phyloP scores from a whole-genome alignment of 441 rosid genomes.

The Aquilaria agallochum region DNA sequence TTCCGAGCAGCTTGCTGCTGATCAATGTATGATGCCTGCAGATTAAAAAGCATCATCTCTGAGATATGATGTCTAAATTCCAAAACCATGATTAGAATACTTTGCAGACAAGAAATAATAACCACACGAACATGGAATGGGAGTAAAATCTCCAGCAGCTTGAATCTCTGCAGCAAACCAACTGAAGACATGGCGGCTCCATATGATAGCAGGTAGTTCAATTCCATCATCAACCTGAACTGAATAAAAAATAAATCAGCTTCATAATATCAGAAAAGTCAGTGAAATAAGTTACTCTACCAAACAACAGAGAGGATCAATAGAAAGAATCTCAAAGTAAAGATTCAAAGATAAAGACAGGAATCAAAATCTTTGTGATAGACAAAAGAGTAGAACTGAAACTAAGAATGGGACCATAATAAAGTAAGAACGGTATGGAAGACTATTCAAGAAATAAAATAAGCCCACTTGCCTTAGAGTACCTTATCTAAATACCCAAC shows the following conservation, averaged over 20 bases:
- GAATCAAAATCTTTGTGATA: background rate
- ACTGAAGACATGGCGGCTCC: conserved; percentile 90
- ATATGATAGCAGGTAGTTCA: conserved; percentile 89
- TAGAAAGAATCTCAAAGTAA: background rate
- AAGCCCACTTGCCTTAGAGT: conserved; percentile 13
- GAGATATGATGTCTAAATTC: conserved; percentile 3
- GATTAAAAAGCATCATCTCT: conserved; percentile 22
- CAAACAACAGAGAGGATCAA: conserved; percentile 1
- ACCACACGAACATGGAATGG: conserved; percentile 71
- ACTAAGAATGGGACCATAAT: background rate
- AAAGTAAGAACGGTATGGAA: background rate
- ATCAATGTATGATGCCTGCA: conserved; percentile 81
- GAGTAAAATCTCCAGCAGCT: conserved; percentile 67
- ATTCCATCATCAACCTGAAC: conserved; percentile 81
- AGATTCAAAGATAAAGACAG: conserved; percentile 3
- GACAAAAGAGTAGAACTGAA: background rate
- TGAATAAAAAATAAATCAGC: conserved; percentile 37
- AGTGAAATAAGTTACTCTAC: conserved; percentile 9
- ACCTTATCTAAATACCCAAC: conserved; percentile 63
- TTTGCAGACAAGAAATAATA: conserved; percentile 13
- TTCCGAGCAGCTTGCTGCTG: conserved; percentile 33
- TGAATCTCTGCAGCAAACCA: conserved; percentile 70
- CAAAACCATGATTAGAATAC: conserved; percentile 6
- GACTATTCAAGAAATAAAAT: conserved; percentile 11
- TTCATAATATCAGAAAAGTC: conserved; percentile 18